Base-by-base conservation (phyloP, 306 rosid species). In the Betula pendula region DNA sequence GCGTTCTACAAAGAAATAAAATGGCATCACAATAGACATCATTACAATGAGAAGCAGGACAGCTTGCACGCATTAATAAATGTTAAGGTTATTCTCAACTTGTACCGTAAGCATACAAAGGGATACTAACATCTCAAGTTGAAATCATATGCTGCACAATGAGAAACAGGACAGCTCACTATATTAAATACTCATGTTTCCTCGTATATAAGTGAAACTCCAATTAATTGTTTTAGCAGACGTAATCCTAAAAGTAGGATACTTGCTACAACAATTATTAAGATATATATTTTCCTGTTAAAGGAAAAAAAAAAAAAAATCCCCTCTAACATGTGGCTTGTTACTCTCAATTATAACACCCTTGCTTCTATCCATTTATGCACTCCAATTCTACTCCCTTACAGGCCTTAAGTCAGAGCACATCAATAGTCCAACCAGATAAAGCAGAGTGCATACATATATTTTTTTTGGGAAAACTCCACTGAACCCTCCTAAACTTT, bases 1-100 rank as follows among this genome's bases (percentile, higher is more conserved):
- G 94, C 90, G 81, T 82, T 80, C 98, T 94, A 73, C 90, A 82
- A 86, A 71, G 77, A 75, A 83, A 77, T 80, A 67, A 63, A 78
- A 70, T 49, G 20, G 62, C 65, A 72, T 76, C 74, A 40, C 49
- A 33, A 71, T 52, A 81, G 68, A 60, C 42, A 73, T 35, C 71
- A 22, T 13, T 74, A 59, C 14, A 22, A 27, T 20, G 56, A 43
- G 17, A 62, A 33, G 20, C 20, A 62, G 8, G 31, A 62, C 43
- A 45, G 49, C 15, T 45, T 45, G 4, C 49, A 10, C 4, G 4
- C 49, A 10, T 11, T 13, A 10, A 45, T 45, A 2, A 45, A 45
- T 45, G 11, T 45, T 45, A 45, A 45, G 42, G 7, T 6, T 38
- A 38, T 38, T 38, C 42, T 38, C 42, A 38, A 6, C 42, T 38